These are phyloP conservation scores for Sporothrix brunneoviolacea DNA, from an alignment of 2,329 filamentous ascomycete species.

Conservation along the genomic window DNA sequence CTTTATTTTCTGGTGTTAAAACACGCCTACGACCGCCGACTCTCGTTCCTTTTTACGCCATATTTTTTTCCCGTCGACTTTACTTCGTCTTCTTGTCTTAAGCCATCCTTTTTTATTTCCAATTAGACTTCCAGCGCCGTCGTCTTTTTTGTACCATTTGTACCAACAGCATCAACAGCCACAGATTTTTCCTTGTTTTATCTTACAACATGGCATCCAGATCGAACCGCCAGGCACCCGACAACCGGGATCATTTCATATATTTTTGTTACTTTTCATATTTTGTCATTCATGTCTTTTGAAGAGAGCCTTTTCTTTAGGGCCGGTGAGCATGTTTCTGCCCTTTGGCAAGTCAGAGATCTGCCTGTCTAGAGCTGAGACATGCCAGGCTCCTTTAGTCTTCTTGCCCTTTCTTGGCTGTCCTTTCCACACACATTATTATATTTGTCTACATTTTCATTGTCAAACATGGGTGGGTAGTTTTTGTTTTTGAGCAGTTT, in stretches of 20 bases:
- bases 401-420: not conserved
- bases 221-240: too few species aligned
- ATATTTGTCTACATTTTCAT: not conserved
- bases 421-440: not conserved
- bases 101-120: not conserved
- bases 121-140: not conserved
- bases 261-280: too few species aligned
- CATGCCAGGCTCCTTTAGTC: not conserved
- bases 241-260: too few species aligned
- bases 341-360: too few species aligned
- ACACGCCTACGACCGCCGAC: not conserved
- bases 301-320: too few species aligned
- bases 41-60: not conserved
- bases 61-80: not conserved
- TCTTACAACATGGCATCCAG: not conserved
- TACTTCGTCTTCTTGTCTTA: constrained; percentile 1
- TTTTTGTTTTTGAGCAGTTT: not conserved
- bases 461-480: too few species aligned
- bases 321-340: not conserved
- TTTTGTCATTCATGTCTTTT: too few species aligned
- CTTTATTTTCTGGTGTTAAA: too few species aligned
- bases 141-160: constrained; percentile 7
- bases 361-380: too few species aligned
- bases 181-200: constrained; percentile 15
- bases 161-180: constrained; percentile 14